Conservation (phyloP, 2,329 filamentous ascomycete species). For the Fusarium miscanthi region DNA sequence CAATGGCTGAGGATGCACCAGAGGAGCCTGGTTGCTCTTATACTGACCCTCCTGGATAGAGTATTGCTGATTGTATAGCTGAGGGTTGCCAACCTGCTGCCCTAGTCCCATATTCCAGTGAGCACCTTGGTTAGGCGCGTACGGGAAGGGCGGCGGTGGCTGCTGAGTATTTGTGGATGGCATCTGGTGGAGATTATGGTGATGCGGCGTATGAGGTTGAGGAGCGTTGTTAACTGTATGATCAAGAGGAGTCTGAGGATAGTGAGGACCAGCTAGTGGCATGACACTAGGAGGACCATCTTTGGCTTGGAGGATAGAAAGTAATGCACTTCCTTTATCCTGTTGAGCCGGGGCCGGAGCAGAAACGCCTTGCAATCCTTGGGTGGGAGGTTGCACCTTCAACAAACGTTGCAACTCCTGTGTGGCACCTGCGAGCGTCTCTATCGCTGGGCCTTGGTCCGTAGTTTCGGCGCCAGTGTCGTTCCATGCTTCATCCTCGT, state of each 20-base stretch:
- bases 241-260: constrained; percentile 65
- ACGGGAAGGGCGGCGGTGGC: constrained; percentile 49
- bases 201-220: constrained; percentile 68
- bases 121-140: constrained; percentile 35
- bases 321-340: constrained; percentile 63
- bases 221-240: constrained; percentile 61
- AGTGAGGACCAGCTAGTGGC: constrained; percentile 39
- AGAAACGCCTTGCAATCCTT: constrained; percentile 56
- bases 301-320: constrained; percentile 63
- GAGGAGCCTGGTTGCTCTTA: constrained; percentile 40
- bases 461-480: constrained; percentile 48
- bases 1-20: constrained; percentile 60
- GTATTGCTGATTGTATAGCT: constrained; percentile 33
- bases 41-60: constrained; percentile 36
- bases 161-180: constrained; percentile 44
- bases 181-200: constrained; percentile 60
- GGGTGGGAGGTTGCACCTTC: constrained; percentile 64
- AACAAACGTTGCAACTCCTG: constrained; percentile 65
- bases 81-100: constrained; percentile 29
- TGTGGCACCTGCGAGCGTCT: constrained; percentile 63
- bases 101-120: constrained; percentile 28
- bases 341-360: constrained; percentile 43
- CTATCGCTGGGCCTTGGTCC: constrained; percentile 53
- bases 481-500: constrained; percentile 70
- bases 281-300: constrained; percentile 29